A percentile compares a stretch with the other conserved stretches of the same genome.
These are phyloP conservation scores for Naganishia antarctica DNA, from an alignment of 768 basidiomycete species.

Conservation along the genomic window DNA sequence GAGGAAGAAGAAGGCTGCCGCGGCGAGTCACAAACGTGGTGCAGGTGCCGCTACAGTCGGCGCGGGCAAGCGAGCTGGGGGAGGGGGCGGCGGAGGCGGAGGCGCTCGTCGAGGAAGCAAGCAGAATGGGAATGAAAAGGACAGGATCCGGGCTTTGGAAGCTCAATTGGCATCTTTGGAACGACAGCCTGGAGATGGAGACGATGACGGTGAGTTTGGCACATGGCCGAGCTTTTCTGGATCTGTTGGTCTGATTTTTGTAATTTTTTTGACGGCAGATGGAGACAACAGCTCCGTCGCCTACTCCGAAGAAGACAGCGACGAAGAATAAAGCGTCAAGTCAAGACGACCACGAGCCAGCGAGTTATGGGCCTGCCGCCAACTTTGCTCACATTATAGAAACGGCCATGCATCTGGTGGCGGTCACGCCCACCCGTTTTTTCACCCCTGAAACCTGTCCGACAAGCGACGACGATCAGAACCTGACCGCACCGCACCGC, in stretches of 20 bases:
- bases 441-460: too few species aligned
- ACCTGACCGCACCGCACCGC: background rate
- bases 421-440: background rate
- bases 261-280: background rate
- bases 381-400: background rate
- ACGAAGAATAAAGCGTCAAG: background rate
- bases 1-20: constrained; percentile 50
- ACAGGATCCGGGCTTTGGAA: constrained; percentile 88
- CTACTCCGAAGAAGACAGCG: constrained; percentile 11
- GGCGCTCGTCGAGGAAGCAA: constrained; percentile 78
- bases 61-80: constrained; percentile 85
- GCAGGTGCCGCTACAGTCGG: constrained; percentile 29
- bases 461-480: background rate
- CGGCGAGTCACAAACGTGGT: constrained; percentile 48
- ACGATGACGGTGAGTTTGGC: constrained; percentile 25
- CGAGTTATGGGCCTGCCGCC: background rate
- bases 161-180: constrained; percentile 81
- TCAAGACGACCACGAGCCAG: background rate
- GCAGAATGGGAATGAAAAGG: constrained; percentile 63
- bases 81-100: constrained; percentile 57
- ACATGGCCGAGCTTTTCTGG: too few species aligned
- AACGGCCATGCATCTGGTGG: background rate
- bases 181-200: constrained; percentile 27
- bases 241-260: background rate
- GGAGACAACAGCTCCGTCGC: constrained; percentile 12